A percentile compares a stretch with the other conserved stretches of the same genome.
These are phyloP conservation scores for Neurospora sp. DNA, from an alignment of 495 filamentous ascomycete genomes.

Conservation along the genomic window DNA sequence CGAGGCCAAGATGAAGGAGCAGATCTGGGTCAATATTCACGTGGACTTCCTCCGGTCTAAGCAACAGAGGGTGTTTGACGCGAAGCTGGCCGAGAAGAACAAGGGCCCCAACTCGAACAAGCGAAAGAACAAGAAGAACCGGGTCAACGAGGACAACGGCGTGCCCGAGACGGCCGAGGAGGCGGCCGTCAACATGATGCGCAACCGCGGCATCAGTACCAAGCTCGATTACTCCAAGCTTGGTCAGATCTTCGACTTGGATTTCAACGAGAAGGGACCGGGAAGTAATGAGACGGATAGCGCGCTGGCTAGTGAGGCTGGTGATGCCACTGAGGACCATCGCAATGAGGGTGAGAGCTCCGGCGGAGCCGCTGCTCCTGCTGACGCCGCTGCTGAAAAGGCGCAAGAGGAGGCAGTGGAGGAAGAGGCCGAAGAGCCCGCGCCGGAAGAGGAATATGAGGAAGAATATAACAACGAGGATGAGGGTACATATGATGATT, in stretches of 20 bases:
- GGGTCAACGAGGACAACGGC: conserved; percentile 38
- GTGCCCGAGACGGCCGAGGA: conserved; percentile 50
- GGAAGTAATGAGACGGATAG: conserved; percentile 16
- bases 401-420: neutral
- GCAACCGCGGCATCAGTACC: conserved; percentile 60
- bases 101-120: conserved; percentile 35
- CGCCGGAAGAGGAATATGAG: conserved; percentile 13
- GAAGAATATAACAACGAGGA: conserved; percentile 14
- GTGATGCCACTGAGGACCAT: neutral
- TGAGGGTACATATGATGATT: conserved; percentile 17
- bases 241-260: conserved; percentile 36
- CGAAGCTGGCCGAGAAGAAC: conserved; percentile 45
- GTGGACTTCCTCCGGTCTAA: conserved; percentile 77
- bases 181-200: conserved; percentile 63
- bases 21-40: conserved; percentile 89
- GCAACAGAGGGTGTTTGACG: conserved; percentile 63
- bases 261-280: conserved; percentile 21
- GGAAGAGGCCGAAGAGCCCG: conserved; percentile 5
- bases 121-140: conserved; percentile 40
- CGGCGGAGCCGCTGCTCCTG: neutral
- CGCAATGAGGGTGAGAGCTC: neutral
- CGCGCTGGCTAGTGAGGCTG: neutral
- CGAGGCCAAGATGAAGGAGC: conserved; percentile 70
- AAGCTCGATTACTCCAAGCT: conserved; percentile 77
- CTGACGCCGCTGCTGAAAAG: neutral